phyloP scores from a whole-genome alignment of 1,284 basidiomycete species.

The Heliocybe sulcata region DNA sequence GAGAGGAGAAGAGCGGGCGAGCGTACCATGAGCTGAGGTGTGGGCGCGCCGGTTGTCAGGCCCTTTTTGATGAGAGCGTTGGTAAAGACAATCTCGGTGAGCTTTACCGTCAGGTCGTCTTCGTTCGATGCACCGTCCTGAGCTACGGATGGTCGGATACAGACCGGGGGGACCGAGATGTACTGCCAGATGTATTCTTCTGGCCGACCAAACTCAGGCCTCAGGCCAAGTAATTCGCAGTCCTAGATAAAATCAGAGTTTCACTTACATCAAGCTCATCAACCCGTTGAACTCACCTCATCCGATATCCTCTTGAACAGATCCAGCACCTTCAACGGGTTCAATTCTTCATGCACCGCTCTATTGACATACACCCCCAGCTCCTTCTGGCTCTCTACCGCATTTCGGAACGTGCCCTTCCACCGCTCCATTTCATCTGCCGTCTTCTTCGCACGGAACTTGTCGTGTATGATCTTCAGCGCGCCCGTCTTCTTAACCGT shows the following conservation, averaged over 20 bases:
- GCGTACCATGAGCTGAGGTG: conserved; percentile 82
- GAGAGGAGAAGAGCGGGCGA: conserved; percentile 3
- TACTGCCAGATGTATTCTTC: conserved; percentile 99
- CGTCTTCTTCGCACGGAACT: conserved; percentile 94
- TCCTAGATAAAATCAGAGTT: conserved; percentile 45
- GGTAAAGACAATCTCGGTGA: conserved; percentile 95
- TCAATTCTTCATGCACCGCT: conserved; percentile 89
- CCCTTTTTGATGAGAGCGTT: conserved; percentile 93
- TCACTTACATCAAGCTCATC: background rate
- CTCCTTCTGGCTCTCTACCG: conserved; percentile 85
- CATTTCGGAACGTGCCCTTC: conserved; percentile 79
- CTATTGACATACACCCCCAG: conserved; percentile 83
- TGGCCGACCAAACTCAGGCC: conserved; percentile 86
- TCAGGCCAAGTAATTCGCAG: conserved; percentile 89
- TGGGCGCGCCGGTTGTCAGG: conserved; percentile 82
- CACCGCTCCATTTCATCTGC: conserved; percentile 86
- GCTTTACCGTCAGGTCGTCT: conserved; percentile 96
- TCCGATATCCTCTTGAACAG: conserved; percentile 91
- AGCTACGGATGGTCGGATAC: conserved; percentile 94
- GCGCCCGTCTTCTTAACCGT: conserved; percentile 95
- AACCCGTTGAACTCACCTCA: conserved; percentile 46
- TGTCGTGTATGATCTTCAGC: conserved; percentile 96
- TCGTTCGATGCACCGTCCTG: conserved; percentile 98
- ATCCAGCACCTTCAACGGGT: conserved; percentile 91
- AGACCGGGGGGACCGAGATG: conserved; percentile 96